Evolutionary conservation across 352 stramenopile genomes (phyloP), one percentile per base, ranked within the genome.

Genomic region (Phytopythium kandeliae): DNA sequence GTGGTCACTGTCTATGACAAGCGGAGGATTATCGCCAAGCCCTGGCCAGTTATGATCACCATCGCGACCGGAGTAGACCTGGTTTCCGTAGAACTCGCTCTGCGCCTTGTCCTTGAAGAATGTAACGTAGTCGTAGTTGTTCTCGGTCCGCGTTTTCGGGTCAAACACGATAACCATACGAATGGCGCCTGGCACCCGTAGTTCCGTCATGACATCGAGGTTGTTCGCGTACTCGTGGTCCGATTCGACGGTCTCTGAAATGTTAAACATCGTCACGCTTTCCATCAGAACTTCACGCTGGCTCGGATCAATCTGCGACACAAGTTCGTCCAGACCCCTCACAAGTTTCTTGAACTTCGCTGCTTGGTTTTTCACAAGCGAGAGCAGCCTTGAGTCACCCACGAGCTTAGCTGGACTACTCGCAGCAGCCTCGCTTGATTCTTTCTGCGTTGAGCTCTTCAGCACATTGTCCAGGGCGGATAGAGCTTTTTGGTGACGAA

Each of bases 91-190:
- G 48, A 65, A 81, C 22, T 76, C 64, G 17, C 59, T 62, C 60
- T 81, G 69, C 5, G 54, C 58, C 34, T 67, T 66, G 46, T 92
- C 71, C 42, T 89, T 90, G 55, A 74, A 92, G 52, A 97, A 96
- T 16, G 77, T 92, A 24, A 96, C 57, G 52, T 92, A 96, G 54
- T 97, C 89, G 55, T 95, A 96, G 49, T 88, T 90, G 26, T 69
- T 68, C 57, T 97, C 89, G 6, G 85, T 96, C 48, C 80, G 68
- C 7, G 63, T 90, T 37, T 60, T 66, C 19, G 81, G 40, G 43
- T 97, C 88, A 48, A 97, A 97, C 7, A 70, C 79, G 24, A 97
- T 82, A 25, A 75, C 69, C 24, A 97, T 88, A 30, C 59, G 62
- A 9, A 53, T 73, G 26, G 87, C 86, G 15, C 87, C 86, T 37